Evolutionary conservation across 306 rosid genomes (phyloP), one percentile per base, ranked within the genome.

Genomic region (Vachellia pachyceras): DNA sequence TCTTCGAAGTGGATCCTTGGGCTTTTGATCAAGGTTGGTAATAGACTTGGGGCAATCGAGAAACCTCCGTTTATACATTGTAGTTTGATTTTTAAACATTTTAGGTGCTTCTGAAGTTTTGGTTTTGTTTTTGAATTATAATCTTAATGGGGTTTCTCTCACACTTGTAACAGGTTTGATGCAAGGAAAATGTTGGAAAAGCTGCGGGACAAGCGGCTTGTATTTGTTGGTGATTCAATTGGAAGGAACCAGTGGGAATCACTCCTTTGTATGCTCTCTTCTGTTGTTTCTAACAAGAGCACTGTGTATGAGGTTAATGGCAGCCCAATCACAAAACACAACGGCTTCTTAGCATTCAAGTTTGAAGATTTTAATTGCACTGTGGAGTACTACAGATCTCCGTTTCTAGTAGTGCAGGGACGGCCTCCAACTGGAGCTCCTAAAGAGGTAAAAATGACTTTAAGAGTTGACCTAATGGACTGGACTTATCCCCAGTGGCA

Each of bases 171-270:
- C 80, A 94, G 98, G 82, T 94, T 94, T 72, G 89, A 91, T 78
- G 97, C 94, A 22, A 75, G 75, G 72, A 87, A 79, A 81, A 91
- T 94, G 98, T 85, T 90, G 88, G 97, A 92, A 54, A 90, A 49
- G 55, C 87, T 92, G 76, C 82, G 91, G 65, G 76, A 90, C 79
- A 89, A 83, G 84, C 91, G 98, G 33, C 75, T 94, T 49, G 92
- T 92, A 52, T 94, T 94, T 87, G 97, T 88, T 23, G 98, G 98
- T 8, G 98, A 94, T 79, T 94, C 98, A n/a, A 85, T 94, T 73
- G 98, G 94, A 79, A 91, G 98, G 87, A 94, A 94, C 85, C 98
- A 94, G 47, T 92, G 97, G 98, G 98, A 92, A 77, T 94, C 98
- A 6, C 90, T 94, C 39, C 97, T 94, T 71, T 94, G 98, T 75